Percentiles rank a stretch among this genome's conserved stretches.
Evolutionary conservation across 2,329 filamentous ascomycete species (phyloP).

Genomic region (Trichoderma sp.): DNA sequence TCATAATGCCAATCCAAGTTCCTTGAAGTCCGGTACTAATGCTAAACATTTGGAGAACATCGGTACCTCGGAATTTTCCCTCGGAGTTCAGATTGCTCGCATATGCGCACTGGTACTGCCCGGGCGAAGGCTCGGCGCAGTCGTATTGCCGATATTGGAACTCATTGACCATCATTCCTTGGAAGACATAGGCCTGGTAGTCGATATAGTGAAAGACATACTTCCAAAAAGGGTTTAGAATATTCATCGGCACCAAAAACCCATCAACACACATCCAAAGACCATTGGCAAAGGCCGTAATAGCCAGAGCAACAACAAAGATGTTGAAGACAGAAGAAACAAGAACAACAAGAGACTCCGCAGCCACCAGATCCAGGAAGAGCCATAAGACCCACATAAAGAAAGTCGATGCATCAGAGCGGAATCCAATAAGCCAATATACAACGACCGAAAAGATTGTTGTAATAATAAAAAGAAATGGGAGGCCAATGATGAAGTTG

Average conservation of each 20-base stretch:
- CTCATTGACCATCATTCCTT: slow-evolving; percentile 92
- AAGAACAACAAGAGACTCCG: slow-evolving; percentile 78
- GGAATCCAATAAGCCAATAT: slow-evolving; percentile 80
- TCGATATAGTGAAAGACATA: slow-evolving; percentile 89
- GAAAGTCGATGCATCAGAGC: slow-evolving; percentile 61
- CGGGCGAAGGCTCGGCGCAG: slow-evolving; percentile 34
- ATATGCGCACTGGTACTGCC: slow-evolving; percentile 70
- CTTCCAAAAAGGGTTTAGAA: slow-evolving; percentile 78
- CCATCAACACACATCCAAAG: slow-evolving; percentile 86
- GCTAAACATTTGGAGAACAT: slow-evolving; percentile 69
- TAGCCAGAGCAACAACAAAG: slow-evolving; percentile 75
- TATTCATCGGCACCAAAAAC: slow-evolving; percentile 70
- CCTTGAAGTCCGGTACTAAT: slow-evolving; percentile 67
- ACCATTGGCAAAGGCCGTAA: slow-evolving; percentile 81
- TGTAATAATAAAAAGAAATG: slow-evolving; percentile 76
- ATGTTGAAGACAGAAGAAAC: slow-evolving; percentile 69
- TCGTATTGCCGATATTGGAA: slow-evolving; percentile 43
- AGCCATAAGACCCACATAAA: slow-evolving; percentile 80
- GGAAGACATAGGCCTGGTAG: slow-evolving; percentile 82
- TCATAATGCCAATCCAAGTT: slow-evolving; percentile 73
- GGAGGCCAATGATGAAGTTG: slow-evolving; percentile 79
- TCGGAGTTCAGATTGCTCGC: slow-evolving; percentile 50
- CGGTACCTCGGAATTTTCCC: slow-evolving; percentile 60
- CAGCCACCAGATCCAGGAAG: slow-evolving; percentile 78
- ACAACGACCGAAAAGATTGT: slow-evolving; percentile 70